Percentiles rank a stretch among this genome's conserved stretches.
phyloP scores from a whole-genome alignment of 2,329 filamentous ascomycete genomes.

The Penicillium sp. region DNA sequence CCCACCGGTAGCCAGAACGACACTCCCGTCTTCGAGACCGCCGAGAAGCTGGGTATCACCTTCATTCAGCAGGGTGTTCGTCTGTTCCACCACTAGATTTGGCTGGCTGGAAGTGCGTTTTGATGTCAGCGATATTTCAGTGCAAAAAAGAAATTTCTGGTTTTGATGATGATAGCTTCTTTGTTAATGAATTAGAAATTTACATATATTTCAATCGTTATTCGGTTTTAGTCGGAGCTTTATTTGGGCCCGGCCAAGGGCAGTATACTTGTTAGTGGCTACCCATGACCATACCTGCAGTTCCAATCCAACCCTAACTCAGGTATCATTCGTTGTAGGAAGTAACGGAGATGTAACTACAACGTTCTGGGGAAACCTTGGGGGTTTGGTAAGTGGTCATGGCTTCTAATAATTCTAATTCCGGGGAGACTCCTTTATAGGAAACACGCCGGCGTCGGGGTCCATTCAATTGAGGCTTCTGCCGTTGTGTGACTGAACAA shows the following conservation, averaged over 20 bases:
- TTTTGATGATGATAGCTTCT: constrained; percentile 28
- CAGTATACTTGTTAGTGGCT: neutral
- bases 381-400: neutral
- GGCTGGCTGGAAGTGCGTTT: constrained; percentile 2
- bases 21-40: constrained; percentile 65
- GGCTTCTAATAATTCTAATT: neutral
- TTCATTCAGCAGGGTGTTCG: constrained; percentile 94
- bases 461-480: too few relatives aligned
- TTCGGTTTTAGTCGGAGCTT: neutral
- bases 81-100: constrained; percentile 83
- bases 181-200: constrained; percentile 24
- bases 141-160: constrained; percentile 21
- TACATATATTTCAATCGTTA: constrained; percentile 1
- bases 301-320: neutral
- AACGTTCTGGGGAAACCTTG: neutral
- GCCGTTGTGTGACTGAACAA: too few relatives aligned
- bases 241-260: neutral
- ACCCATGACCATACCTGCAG: neutral
- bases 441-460: neutral
- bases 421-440: neutral
- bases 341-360: neutral
- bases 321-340: neutral
- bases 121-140: constrained; percentile 2
- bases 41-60: constrained; percentile 85
- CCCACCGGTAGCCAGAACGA: constrained; percentile 70